These are phyloP conservation scores for Cicer arietinum DNA, from an alignment of 306 rosid genomes.

Conservation along the genomic window DNA sequence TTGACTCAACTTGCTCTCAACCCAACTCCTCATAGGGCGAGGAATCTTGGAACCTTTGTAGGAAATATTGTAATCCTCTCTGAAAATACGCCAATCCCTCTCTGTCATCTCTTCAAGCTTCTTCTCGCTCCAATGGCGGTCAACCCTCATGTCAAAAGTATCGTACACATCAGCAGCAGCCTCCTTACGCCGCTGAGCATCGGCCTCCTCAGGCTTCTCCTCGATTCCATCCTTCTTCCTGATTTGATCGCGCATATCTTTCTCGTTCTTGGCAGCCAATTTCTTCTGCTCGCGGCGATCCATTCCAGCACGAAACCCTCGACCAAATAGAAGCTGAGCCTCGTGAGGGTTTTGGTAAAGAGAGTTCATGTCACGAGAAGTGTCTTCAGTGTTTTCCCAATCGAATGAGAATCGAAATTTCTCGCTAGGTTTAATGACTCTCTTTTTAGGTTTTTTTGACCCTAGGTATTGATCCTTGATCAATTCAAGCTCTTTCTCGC, in stretches of 20 bases:
- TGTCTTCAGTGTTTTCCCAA: slow-evolving; percentile 94
- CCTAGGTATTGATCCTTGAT: slow-evolving; percentile 91
- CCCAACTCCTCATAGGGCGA: slow-evolving; percentile 84
- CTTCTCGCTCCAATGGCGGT: slow-evolving; percentile 92
- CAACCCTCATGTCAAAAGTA: slow-evolving; percentile 85
- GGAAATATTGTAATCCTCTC: slow-evolving; percentile 85
- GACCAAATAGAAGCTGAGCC: slow-evolving; percentile 82
- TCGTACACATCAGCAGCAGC: slow-evolving; percentile 82
- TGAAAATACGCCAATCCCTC: slow-evolving; percentile 88
- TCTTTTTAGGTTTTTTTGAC: slow-evolving; percentile 86
- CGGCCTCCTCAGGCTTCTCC: slow-evolving; percentile 90
- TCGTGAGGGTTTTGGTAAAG: slow-evolving; percentile 93
- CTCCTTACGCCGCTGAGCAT: slow-evolving; percentile 80
- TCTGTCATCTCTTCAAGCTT: slow-evolving; percentile 89
- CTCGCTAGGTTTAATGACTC: slow-evolving; percentile 92
- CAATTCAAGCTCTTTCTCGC: slow-evolving; percentile 73
- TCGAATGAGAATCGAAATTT: slow-evolving; percentile 89
- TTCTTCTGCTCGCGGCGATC: slow-evolving; percentile 95
- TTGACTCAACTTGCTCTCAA: slow-evolving; percentile 67
- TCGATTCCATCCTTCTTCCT: slow-evolving; percentile 74
- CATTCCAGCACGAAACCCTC: slow-evolving; percentile 92
- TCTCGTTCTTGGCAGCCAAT: slow-evolving; percentile 89
- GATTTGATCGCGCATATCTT: slow-evolving; percentile 76
- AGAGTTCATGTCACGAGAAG: slow-evolving; percentile 81
- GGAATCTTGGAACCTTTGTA: slow-evolving; percentile 89